Evolutionary conservation across 2,329 filamentous ascomycete genomes (phyloP).

Genomic region (Aspergillus piperis): DNA sequence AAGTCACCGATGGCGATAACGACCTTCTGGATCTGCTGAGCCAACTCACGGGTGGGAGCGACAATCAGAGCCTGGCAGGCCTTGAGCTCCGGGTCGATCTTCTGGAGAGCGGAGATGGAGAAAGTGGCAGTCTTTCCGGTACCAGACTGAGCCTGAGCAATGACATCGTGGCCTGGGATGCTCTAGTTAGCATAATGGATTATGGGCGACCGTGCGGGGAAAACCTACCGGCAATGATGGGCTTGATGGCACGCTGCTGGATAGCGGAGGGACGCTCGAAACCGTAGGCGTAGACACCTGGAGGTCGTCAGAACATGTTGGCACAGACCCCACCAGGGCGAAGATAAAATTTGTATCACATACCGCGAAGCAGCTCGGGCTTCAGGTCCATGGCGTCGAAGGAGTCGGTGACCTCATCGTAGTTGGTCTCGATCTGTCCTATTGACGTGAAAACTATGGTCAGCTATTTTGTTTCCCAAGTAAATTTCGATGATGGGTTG

Average conservation of each 20-base stretch:
- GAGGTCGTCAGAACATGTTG: constrained; percentile 28
- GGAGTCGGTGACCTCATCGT: constrained; percentile 98
- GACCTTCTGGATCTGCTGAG: constrained; percentile 99
- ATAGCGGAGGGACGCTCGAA: constrained; percentile 99
- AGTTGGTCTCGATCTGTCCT: constrained; percentile 99
- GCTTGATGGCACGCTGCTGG: constrained; percentile 99
- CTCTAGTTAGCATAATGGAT: constrained; percentile 13
- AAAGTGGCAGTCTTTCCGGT: constrained; percentile 99
- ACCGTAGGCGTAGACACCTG: constrained; percentile 97
- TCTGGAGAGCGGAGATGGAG: constrained; percentile 98
- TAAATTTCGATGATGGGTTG: constrained; percentile 4
- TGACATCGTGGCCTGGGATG: constrained; percentile 84
- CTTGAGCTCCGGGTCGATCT: constrained; percentile 94
- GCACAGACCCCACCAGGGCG: constrained; percentile 27
- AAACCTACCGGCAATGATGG: constrained; percentile 93
- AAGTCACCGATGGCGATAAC: constrained; percentile 98
- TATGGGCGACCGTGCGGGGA: not conserved
- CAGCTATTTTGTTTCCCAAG: not conserved
- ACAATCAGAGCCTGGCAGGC: constrained; percentile 97
- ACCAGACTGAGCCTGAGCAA: constrained; percentile 98
- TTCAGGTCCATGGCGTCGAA: constrained; percentile 99
- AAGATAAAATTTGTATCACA: constrained; percentile 39
- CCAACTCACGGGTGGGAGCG: constrained; percentile 95
- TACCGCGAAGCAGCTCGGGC: constrained; percentile 92
- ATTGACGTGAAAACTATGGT: constrained; percentile 25